A percentile compares a stretch with the other conserved stretches of the same genome.
These are phyloP conservation scores for Suhomyces canberraensis DNA, from an alignment of 805 yeast species.

Conservation along the genomic window DNA sequence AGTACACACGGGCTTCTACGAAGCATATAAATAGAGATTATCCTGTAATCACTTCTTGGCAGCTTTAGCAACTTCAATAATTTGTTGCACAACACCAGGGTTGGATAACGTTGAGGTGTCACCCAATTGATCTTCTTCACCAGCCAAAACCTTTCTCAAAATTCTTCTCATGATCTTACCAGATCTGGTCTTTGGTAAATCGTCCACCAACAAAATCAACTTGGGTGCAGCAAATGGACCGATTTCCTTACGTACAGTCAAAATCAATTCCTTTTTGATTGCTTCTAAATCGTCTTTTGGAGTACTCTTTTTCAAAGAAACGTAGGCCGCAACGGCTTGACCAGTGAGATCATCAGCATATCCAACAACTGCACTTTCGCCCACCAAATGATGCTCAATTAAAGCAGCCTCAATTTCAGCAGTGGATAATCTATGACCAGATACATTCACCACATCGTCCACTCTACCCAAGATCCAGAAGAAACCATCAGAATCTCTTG, in stretches of 20 bases:
- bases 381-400: conserved; percentile 72
- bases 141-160: conserved; percentile 85
- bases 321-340: conserved; percentile 95
- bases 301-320: conserved; percentile 64
- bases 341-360: conserved; percentile 94
- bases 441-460: conserved; percentile 96
- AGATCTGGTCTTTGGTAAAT: conserved; percentile 96
- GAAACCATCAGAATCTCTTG: conserved; percentile 93
- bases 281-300: conserved; percentile 50
- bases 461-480: conserved; percentile 98
- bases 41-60: conserved; percentile 10
- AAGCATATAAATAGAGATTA: neutral
- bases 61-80: conserved; percentile 63
- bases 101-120: conserved; percentile 87
- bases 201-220: conserved; percentile 75
- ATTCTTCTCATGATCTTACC: conserved; percentile 99
- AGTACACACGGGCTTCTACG: neutral
- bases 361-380: conserved; percentile 97
- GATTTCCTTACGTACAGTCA: conserved; percentile 88
- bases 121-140: conserved; percentile 91
- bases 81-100: conserved; percentile 75
- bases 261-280: conserved; percentile 67
- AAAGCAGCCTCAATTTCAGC: conserved; percentile 96
- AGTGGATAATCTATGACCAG: conserved; percentile 97
- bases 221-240: conserved; percentile 98